Evolutionary conservation across 306 rosid species (phyloP).

Genomic region (Quercus berberidifolia): DNA sequence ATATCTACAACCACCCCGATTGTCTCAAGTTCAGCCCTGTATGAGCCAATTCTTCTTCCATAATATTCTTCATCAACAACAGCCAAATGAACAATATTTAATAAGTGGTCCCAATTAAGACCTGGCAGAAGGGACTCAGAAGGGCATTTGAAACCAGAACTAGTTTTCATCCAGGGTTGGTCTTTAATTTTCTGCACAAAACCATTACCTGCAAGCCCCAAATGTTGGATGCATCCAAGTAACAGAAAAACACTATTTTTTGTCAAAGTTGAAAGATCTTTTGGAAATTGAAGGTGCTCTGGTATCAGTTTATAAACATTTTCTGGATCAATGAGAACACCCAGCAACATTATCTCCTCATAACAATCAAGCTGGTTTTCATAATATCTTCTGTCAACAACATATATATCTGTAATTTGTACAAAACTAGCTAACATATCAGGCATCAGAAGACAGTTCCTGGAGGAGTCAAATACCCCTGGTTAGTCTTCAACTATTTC

Average conservation of each 20-base stretch:
- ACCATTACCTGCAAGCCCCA: background rate
- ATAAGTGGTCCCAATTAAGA: slow-evolving; percentile 7
- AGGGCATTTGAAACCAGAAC: slow-evolving; percentile 11
- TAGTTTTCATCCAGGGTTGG: slow-evolving; percentile 1
- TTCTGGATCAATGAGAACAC: background rate
- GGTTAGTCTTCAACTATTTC: slow-evolving; percentile 19
- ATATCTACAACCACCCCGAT: slow-evolving; percentile 15
- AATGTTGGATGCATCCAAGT: slow-evolving; percentile 8
- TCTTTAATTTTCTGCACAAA: background rate
- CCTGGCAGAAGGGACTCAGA: slow-evolving; percentile 2
- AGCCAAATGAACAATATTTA: slow-evolving; percentile 8
- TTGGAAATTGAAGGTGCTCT: background rate
- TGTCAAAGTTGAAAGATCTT: background rate
- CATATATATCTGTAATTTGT: background rate
- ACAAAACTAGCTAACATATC: background rate
- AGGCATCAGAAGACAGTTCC: slow-evolving; percentile 10
- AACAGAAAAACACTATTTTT: slow-evolving; percentile 3
- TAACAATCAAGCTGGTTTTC: slow-evolving; percentile 9
- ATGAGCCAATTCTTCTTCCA: background rate
- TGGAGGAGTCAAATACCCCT: slow-evolving; percentile 17
- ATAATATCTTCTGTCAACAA: slow-evolving; percentile 14
- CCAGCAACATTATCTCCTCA: slow-evolving; percentile 12
- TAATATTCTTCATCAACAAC: slow-evolving; percentile 18
- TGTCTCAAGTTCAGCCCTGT: background rate
- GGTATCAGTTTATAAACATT: slow-evolving; percentile 7